phyloP scores from a whole-genome alignment of 257 asterid species.

The Anisodus acutangulus region DNA sequence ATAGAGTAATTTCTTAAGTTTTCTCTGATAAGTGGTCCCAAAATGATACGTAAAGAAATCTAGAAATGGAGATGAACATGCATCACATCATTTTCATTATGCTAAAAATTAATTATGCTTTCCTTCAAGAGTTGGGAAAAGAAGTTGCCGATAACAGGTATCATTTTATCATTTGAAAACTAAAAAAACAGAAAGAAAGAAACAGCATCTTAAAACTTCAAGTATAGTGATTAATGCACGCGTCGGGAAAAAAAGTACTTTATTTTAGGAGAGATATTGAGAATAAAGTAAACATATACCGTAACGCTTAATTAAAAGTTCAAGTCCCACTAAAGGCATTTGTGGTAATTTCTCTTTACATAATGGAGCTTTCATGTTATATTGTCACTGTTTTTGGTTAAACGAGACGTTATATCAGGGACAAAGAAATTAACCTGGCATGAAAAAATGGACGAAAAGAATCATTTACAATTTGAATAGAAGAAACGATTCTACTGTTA shows the following conservation, averaged over 20 bases:
- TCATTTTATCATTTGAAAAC: neutral
- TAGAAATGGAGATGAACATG: neutral
- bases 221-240: neutral
- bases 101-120: neutral
- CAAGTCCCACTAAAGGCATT: neutral
- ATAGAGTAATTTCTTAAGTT: neutral
- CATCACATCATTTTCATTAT: neutral
- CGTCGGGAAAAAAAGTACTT: neutral
- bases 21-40: neutral
- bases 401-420: neutral
- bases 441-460: neutral
- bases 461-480: neutral
- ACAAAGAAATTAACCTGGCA: neutral
- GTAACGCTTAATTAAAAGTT: neutral
- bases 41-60: neutral
- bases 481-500: neutral
- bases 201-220: neutral
- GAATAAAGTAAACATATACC: neutral
- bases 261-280: neutral
- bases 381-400: neutral
- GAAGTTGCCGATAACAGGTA: neutral
- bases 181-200: neutral
- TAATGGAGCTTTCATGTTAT: neutral
- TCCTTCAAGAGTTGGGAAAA: conserved; percentile 16
- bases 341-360: neutral